Conservation (phyloP, 2,329 filamentous ascomycete species). For the Zopfia rhizophila region DNA sequence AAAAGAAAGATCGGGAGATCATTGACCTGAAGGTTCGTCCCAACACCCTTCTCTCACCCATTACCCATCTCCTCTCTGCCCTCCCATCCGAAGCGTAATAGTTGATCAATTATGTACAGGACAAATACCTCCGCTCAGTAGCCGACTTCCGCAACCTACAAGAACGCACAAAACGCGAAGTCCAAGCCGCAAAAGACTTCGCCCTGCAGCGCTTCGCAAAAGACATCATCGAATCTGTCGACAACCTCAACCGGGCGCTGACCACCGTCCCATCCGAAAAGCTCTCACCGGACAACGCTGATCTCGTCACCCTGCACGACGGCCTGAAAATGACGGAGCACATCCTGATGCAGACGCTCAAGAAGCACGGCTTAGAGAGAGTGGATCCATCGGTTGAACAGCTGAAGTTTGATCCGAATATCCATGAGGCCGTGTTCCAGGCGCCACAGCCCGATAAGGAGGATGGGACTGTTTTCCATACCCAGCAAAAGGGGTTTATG, state of each 20-base stretch:
- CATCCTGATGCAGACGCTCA: conserved; percentile 86
- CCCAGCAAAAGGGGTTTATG: conserved; percentile 95
- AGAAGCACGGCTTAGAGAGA: conserved; percentile 93
- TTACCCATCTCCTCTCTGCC: conserved; percentile 1
- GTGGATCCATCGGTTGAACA: conserved; percentile 77
- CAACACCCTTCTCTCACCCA: conserved; percentile 5
- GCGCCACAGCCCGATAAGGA: conserved; percentile 87
- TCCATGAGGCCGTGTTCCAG: conserved; percentile 97
- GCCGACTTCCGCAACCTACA: conserved; percentile 99
- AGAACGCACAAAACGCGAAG: conserved; percentile 90
- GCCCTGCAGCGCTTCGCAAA: conserved; percentile 94
- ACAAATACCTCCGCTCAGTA: conserved; percentile 92
- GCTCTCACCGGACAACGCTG: conserved; percentile 72
- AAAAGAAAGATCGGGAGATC: conserved; percentile 76
- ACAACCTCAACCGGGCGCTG: conserved; percentile 96
- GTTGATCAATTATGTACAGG: conserved; percentile 63
- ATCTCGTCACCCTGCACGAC: conserved; percentile 82
- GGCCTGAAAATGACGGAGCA: conserved; percentile 95
- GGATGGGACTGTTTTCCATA: conserved; percentile 88
- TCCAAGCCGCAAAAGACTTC: conserved; percentile 87
- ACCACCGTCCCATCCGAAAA: conserved; percentile 79
- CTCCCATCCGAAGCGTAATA: neutral
- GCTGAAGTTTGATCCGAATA: conserved; percentile 94
- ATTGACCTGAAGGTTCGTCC: conserved; percentile 83
- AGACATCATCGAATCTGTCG: conserved; percentile 93